These are phyloP conservation scores for Tephrocybe sp. DNA, from an alignment of 768 basidiomycete genomes.

Conservation along the genomic window DNA sequence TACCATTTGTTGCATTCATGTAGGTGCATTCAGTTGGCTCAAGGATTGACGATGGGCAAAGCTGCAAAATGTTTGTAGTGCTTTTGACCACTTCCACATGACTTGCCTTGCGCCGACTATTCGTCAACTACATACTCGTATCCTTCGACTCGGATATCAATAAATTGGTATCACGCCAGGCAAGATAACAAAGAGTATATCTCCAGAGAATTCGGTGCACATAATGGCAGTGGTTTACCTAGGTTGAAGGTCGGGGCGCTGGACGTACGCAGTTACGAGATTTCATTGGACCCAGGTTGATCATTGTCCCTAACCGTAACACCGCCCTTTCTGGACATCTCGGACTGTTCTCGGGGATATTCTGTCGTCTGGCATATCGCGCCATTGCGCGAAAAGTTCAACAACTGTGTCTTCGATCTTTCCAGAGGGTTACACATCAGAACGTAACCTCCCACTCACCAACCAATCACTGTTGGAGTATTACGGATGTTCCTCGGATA, in stretches of 20 bases:
- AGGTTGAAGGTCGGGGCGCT: too few relatives aligned
- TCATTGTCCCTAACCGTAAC: background rate
- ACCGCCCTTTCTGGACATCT: background rate
- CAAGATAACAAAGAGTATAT: too few relatives aligned
- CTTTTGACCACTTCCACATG: background rate
- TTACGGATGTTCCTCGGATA: background rate
- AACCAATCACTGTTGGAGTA: background rate
- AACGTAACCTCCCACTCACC: background rate
- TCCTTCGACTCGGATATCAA: too few relatives aligned
- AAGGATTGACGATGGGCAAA: background rate
- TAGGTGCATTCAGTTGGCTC: background rate
- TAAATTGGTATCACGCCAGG: too few relatives aligned
- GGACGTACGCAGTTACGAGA: too few relatives aligned
- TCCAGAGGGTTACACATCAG: background rate
- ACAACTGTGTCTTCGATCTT: background rate
- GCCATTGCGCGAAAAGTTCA: background rate
- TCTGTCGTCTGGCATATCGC: background rate
- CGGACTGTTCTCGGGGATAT: background rate
- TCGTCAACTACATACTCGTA: too few relatives aligned
- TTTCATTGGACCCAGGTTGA: too few relatives aligned
- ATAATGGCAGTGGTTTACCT: too few relatives aligned
- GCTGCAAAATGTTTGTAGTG: slow-evolving; percentile 1
- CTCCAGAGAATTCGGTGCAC: too few relatives aligned
- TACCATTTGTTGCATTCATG: slow-evolving; percentile 9
- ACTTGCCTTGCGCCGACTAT: background rate